These are phyloP conservation scores for Coprinellus micaceus DNA, from an alignment of 768 basidiomycete species.

Conservation along the genomic window DNA sequence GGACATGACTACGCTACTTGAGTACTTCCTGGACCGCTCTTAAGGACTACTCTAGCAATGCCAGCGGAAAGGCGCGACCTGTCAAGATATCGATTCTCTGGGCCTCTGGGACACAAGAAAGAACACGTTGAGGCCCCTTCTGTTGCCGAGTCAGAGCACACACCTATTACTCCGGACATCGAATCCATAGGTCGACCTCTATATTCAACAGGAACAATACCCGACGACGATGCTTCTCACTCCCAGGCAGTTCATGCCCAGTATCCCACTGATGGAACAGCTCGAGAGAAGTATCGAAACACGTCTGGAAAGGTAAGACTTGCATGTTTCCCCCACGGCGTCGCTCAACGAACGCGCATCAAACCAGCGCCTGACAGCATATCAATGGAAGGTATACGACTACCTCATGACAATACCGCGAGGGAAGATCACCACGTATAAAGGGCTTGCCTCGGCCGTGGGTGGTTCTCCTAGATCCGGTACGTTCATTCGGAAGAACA, in stretches of 20 bases:
- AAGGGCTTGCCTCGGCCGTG: slow-evolving; percentile 44
- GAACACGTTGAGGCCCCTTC: too few relatives aligned
- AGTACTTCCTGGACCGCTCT: not conserved
- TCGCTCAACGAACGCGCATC: not conserved
- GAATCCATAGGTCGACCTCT: not conserved
- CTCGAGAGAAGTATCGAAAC: slow-evolving; percentile 31
- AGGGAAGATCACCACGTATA: slow-evolving; percentile 57
- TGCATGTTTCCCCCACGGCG: not conserved
- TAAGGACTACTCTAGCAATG: not conserved
- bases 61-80: not conserved
- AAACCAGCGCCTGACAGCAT: slow-evolving; percentile 43
- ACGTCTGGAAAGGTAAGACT: slow-evolving; percentile 31
- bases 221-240: not conserved
- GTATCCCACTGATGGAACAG: slow-evolving; percentile 23
- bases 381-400: slow-evolving; percentile 64
- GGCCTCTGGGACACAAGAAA: not conserved
- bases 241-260: slow-evolving; percentile 5
- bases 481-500: slow-evolving; percentile 17
- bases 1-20: not conserved
- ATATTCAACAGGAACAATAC: not conserved
- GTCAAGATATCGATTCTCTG: not conserved
- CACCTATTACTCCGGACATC: too few relatives aligned
- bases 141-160: too few relatives aligned
- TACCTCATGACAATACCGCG: slow-evolving; percentile 43
- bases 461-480: slow-evolving; percentile 65